These are phyloP conservation scores for Verticillium dahliae DNA, from an alignment of 2,329 filamentous ascomycete genomes.

Conservation along the genomic window DNA sequence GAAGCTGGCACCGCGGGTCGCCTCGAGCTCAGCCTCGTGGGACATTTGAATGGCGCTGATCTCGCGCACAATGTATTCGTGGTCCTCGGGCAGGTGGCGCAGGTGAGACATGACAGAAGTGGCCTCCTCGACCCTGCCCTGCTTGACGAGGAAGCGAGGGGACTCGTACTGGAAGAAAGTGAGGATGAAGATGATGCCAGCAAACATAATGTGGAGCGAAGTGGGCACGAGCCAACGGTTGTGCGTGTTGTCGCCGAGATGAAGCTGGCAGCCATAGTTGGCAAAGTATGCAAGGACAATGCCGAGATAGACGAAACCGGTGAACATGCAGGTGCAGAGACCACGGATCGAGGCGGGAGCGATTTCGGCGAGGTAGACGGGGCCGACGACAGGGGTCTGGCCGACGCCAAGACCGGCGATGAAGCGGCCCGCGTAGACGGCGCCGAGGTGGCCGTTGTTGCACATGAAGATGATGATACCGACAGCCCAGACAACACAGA, in stretches of 20 bases:
- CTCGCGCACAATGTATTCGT: slow-evolving; percentile 57
- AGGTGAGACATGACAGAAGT: slow-evolving; percentile 48
- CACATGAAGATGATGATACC: slow-evolving; percentile 54
- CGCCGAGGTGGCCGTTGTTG: slow-evolving; percentile 45
- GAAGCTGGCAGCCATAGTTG: slow-evolving; percentile 52
- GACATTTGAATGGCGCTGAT: slow-evolving; percentile 58
- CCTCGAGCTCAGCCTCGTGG: slow-evolving; percentile 65
- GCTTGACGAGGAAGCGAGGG: slow-evolving; percentile 64
- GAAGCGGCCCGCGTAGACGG: slow-evolving; percentile 60
- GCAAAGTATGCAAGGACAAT: slow-evolving; percentile 77
- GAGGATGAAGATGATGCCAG: slow-evolving; percentile 62
- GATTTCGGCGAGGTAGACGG: slow-evolving; percentile 68
- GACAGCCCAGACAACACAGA: slow-evolving; percentile 50
- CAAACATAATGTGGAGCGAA: slow-evolving; percentile 71
- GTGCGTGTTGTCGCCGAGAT: slow-evolving; percentile 38
- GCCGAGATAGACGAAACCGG: slow-evolving; percentile 60
- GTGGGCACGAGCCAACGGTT: slow-evolving; percentile 62
- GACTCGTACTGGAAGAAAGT: slow-evolving; percentile 66
- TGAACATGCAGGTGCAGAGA: slow-evolving; percentile 58
- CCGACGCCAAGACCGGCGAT: slow-evolving; percentile 61
- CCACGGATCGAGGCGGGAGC: slow-evolving; percentile 63
- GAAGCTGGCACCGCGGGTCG: slow-evolving; percentile 59
- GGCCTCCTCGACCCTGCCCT: slow-evolving; percentile 53
- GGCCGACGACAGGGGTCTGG: slow-evolving; percentile 60
- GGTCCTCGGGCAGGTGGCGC: slow-evolving; percentile 50